Conservation (phyloP, 192 early-diverging fungal species). For the Gamsiella multidivaricata region DNA sequence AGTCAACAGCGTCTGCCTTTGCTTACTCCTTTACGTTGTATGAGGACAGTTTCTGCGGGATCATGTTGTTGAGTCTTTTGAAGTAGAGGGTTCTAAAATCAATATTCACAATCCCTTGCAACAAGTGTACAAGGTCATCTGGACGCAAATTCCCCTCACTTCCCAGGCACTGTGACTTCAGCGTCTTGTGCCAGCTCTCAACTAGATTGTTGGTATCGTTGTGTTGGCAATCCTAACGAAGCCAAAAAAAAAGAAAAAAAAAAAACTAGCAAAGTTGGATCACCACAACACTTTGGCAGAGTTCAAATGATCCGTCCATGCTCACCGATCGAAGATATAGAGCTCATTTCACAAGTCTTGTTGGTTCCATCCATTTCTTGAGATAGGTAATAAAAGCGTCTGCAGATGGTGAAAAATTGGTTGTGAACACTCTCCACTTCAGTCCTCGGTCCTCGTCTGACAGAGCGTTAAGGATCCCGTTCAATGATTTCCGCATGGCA, state of each 20-base stretch:
- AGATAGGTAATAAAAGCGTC: neutral
- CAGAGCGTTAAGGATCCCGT: neutral
- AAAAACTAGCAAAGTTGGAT: too few species aligned
- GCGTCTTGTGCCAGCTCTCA: too few species aligned
- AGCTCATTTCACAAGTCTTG: neutral
- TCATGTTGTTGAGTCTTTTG: slow-evolving; percentile 7
- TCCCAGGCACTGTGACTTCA: neutral
- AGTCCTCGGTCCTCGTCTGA: neutral
- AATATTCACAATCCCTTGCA: neutral
- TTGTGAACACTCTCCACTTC: neutral
- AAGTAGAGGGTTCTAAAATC: slow-evolving; percentile 4
- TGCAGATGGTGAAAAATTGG: neutral
- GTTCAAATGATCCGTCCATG: neutral
- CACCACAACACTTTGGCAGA: neutral
- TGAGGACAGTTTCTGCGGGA: slow-evolving; percentile 1
- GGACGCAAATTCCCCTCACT: neutral
- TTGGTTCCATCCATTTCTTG: slow-evolving; percentile 1
- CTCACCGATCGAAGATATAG: neutral
- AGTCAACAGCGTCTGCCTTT: neutral
- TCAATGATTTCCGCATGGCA: neutral
- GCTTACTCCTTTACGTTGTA: slow-evolving; percentile 7
- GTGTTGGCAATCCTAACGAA: neutral
- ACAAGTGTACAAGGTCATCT: neutral
- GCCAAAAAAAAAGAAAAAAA: neutral
- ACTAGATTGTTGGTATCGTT: neutral